Conservation (phyloP, 495 filamentous ascomycete genomes). For the Elasticomyces elasticus region DNA sequence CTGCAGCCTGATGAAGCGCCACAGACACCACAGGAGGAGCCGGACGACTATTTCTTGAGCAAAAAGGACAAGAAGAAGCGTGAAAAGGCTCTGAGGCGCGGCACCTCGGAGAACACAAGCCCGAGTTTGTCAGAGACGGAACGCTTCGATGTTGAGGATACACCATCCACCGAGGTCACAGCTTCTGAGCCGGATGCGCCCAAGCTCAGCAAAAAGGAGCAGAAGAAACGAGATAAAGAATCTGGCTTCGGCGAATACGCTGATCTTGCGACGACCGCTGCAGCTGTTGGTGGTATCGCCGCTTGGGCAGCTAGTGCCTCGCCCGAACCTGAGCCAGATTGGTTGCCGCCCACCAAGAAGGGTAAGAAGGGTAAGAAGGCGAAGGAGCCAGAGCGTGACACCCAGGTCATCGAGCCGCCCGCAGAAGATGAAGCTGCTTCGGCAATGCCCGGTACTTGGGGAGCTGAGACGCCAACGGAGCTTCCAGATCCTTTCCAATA, state of each 20-base stretch:
- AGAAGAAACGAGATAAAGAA: slow-evolving; percentile 20
- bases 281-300: slow-evolving; percentile 12
- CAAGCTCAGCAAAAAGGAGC: slow-evolving; percentile 22
- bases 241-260: slow-evolving; percentile 11
- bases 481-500: slow-evolving; percentile 13
- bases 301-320: not conserved
- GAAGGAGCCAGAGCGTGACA: slow-evolving; percentile 11
- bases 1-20: not conserved
- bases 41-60: slow-evolving; percentile 10
- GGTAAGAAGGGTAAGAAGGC: slow-evolving; percentile 21
- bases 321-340: not conserved
- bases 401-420: slow-evolving; percentile 9
- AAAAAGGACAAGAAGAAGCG: slow-evolving; percentile 21
- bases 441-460: slow-evolving; percentile 9
- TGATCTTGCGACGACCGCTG: slow-evolving; percentile 14
- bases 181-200: slow-evolving; percentile 13
- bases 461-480: not conserved
- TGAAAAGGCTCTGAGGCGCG: slow-evolving; percentile 13
- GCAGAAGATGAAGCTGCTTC: not conserved
- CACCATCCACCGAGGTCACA: slow-evolving; percentile 1
- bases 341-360: slow-evolving; percentile 8
- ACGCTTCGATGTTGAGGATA: not conserved
- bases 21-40: not conserved
- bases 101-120: slow-evolving; percentile 4
- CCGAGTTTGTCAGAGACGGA: not conserved